phyloP scores from a whole-genome alignment of 306 rosid species.

The Gastrolobium bilobum region DNA sequence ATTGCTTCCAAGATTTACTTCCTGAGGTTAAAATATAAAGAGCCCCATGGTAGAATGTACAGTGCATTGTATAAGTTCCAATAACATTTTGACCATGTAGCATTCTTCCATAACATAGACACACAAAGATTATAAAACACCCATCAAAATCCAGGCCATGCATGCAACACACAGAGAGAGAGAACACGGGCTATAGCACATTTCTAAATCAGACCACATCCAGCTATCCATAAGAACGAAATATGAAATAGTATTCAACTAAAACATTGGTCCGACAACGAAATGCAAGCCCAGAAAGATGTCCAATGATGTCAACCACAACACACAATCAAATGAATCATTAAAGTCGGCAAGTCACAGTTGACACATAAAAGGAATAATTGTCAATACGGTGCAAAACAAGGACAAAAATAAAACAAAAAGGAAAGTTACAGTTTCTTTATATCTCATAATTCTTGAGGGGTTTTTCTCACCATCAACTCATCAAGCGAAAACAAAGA shows the following conservation, averaged over 20 bases:
- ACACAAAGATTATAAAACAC: not conserved
- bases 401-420: not conserved
- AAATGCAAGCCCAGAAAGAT: not conserved
- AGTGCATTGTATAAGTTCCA: not conserved
- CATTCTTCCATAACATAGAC: not conserved
- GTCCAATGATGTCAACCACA: not conserved
- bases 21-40: slow-evolving; percentile 13
- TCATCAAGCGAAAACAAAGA: not conserved
- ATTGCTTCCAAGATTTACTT: not conserved
- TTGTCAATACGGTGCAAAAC: not conserved
- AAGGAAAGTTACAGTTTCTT: not conserved
- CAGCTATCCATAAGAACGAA: not conserved
- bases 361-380: slow-evolving; percentile 1
- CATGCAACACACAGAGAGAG: not conserved
- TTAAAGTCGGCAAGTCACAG: not conserved
- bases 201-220: slow-evolving; percentile 8
- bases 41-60: not conserved
- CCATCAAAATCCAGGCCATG: slow-evolving; percentile 4
- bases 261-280: not conserved
- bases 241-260: not conserved
- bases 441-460: not conserved
- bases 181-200: not conserved
- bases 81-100: slow-evolving; percentile 16
- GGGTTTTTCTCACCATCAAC: not conserved
- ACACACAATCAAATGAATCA: not conserved